These are phyloP conservation scores for Candida anglica DNA, from an alignment of 805 yeast genomes.

Conservation along the genomic window DNA sequence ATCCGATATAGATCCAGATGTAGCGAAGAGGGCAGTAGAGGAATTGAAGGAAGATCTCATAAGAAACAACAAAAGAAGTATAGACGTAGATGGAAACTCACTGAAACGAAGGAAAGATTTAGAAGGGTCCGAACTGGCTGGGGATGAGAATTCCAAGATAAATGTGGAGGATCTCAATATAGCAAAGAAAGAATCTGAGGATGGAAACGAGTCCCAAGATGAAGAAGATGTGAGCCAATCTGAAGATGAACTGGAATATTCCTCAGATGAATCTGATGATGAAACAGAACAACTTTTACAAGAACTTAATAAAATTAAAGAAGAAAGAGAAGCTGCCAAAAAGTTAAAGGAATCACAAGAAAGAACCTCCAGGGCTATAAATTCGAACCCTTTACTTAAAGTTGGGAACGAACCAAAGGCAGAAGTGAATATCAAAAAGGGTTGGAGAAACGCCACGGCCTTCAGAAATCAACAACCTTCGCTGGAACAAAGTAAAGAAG, in stretches of 20 bases:
- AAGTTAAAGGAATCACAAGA: slow-evolving; percentile 6
- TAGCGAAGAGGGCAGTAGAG: slow-evolving; percentile 16
- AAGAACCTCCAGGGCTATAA: slow-evolving; percentile 3
- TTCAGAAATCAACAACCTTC: slow-evolving; percentile 11
- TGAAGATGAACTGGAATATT: neutral
- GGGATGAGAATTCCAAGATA: neutral
- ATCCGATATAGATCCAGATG: slow-evolving; percentile 16
- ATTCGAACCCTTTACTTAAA: slow-evolving; percentile 9
- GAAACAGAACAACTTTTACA: slow-evolving; percentile 16
- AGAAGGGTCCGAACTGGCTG: slow-evolving; percentile 3
- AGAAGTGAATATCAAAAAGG: slow-evolving; percentile 13
- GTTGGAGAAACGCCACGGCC: slow-evolving; percentile 28
- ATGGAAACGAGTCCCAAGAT: slow-evolving; percentile 1
- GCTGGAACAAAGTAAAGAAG: slow-evolving; percentile 3
- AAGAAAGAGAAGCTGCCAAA: slow-evolving; percentile 7
- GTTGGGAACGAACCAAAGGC: neutral
- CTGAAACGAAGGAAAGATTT: too few species aligned
- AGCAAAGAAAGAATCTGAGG: slow-evolving; percentile 5
- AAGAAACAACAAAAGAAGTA: neutral
- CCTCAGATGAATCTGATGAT: slow-evolving; percentile 6
- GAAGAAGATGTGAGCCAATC: neutral
- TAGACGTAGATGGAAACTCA: neutral
- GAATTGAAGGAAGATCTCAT: slow-evolving; percentile 18
- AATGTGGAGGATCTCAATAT: slow-evolving; percentile 2
- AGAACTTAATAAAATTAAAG: slow-evolving; percentile 14